phyloP scores from a whole-genome alignment of 1,139 yeast species.

The Saccharomyces uvarum region DNA sequence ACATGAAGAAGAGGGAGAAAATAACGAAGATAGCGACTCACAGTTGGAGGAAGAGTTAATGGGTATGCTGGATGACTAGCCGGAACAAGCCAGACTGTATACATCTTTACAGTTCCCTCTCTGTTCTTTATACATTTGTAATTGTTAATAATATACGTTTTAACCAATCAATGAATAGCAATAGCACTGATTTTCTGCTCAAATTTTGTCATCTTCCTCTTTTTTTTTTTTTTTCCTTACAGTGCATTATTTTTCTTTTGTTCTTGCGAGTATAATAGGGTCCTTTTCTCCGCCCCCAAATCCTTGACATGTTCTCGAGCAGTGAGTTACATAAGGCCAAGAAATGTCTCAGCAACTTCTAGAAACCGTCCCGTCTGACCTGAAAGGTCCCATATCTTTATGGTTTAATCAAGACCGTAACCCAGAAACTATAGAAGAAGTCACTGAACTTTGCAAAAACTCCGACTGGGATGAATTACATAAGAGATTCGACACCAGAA shows the following conservation, averaged over 20 bases:
- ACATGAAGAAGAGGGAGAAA: slow-evolving; percentile 4
- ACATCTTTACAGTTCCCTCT: background rate
- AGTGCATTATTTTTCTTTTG: background rate
- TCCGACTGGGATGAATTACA: slow-evolving; percentile 43
- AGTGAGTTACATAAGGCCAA: background rate
- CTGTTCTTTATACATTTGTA: background rate
- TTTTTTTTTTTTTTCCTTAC: background rate
- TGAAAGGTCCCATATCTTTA: slow-evolving; percentile 11
- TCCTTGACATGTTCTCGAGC: background rate
- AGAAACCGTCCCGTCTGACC: slow-evolving; percentile 12
- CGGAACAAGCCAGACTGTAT: background rate
- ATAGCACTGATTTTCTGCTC: background rate
- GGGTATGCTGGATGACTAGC: slow-evolving; percentile 23
- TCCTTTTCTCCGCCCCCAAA: background rate
- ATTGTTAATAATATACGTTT: background rate
- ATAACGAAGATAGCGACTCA: slow-evolving; percentile 27
- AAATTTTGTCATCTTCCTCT: background rate
- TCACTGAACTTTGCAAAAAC: slow-evolving; percentile 39
- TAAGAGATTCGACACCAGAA: slow-evolving; percentile 42
- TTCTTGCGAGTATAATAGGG: background rate
- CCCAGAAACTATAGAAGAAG: slow-evolving; percentile 49
- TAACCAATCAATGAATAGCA: background rate
- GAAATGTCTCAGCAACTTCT: background rate
- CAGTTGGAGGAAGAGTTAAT: slow-evolving; percentile 37
- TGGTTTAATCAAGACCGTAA: slow-evolving; percentile 36